Percentiles rank a stretch among this genome's conserved stretches.
Evolutionary conservation across 208 protist species (phyloP).

Genomic region (Naegleria lovaniensis): DNA sequence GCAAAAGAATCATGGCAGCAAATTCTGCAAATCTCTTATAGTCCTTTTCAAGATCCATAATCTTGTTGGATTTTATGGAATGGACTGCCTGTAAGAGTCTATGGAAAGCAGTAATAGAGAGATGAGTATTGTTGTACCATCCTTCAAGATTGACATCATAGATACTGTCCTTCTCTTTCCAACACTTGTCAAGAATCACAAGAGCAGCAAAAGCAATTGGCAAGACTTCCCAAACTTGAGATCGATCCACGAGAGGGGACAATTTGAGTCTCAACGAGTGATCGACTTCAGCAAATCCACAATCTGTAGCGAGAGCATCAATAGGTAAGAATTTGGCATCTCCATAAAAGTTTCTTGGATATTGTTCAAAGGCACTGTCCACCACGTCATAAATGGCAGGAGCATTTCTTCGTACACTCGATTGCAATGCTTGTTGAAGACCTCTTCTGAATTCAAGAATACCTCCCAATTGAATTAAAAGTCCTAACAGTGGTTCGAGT

Average conservation of each 20-base stretch:
- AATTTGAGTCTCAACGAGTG: not conserved
- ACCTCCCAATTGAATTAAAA: not conserved
- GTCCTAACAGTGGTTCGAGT: not conserved
- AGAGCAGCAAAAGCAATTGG: not conserved
- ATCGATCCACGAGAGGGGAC: not conserved
- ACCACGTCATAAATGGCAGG: constrained; percentile 18
- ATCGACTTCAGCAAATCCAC: not conserved
- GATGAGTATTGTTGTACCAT: constrained; percentile 19
- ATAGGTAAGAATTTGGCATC: not conserved
- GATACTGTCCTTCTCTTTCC: not conserved
- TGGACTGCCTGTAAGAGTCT: not conserved
- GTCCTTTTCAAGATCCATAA: not conserved
- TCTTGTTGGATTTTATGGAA: not conserved
- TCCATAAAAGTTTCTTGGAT: not conserved
- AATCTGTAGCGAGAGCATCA: not conserved
- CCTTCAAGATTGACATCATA: constrained; percentile 19
- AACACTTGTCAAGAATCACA: not conserved
- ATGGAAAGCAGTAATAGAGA: not conserved
- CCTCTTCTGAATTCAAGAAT: constrained; percentile 14
- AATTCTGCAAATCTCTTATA: constrained; percentile 6
- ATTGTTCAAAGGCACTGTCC: not conserved
- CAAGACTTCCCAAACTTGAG: not conserved
- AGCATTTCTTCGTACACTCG: too few species aligned
- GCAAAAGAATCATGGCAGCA: not conserved
- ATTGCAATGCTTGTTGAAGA: not conserved